phyloP scores from a whole-genome alignment of 345 rosid genomes.

The Bruguiera sexangula region DNA sequence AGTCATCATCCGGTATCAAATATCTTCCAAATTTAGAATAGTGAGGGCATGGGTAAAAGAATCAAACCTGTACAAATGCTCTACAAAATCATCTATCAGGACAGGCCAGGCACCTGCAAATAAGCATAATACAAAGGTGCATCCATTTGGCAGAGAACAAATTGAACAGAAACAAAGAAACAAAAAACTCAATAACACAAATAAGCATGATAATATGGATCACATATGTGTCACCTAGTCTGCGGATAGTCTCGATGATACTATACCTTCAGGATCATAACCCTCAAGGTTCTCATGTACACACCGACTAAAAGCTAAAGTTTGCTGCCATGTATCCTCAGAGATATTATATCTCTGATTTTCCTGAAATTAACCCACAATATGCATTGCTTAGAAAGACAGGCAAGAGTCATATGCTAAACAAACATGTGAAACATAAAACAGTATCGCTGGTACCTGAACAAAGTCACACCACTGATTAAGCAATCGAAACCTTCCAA shows the following conservation, averaged over 20 bases:
- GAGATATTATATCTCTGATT: constrained; percentile 84
- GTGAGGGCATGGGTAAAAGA: too few species aligned
- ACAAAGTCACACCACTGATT: constrained; percentile 90
- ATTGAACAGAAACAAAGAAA: too few species aligned
- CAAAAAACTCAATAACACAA: too few species aligned
- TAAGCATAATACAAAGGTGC: constrained; percentile 6
- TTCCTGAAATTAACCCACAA: constrained; percentile 41
- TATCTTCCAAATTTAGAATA: too few species aligned
- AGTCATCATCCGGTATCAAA: too few species aligned
- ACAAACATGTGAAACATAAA: background rate
- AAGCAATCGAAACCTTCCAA: constrained; percentile 89
- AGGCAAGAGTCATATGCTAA: too few species aligned
- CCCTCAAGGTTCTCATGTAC: constrained; percentile 92
- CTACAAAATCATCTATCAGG: constrained; percentile 92
- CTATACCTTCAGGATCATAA: constrained; percentile 90
- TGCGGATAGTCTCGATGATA: too few species aligned
- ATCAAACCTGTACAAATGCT: constrained; percentile 92
- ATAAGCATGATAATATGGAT: too few species aligned
- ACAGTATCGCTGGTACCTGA: constrained; percentile 44
- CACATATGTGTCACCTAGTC: too few species aligned
- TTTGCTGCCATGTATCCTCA: constrained; percentile 99
- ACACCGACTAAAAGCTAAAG: constrained; percentile 86
- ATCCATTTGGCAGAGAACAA: background rate
- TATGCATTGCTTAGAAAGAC: constrained; percentile 3
- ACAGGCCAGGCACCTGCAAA: constrained; percentile 98